Base-by-base conservation (phyloP, 2,329 filamentous ascomycete genomes). In the Aureobasidium namibiae region DNA sequence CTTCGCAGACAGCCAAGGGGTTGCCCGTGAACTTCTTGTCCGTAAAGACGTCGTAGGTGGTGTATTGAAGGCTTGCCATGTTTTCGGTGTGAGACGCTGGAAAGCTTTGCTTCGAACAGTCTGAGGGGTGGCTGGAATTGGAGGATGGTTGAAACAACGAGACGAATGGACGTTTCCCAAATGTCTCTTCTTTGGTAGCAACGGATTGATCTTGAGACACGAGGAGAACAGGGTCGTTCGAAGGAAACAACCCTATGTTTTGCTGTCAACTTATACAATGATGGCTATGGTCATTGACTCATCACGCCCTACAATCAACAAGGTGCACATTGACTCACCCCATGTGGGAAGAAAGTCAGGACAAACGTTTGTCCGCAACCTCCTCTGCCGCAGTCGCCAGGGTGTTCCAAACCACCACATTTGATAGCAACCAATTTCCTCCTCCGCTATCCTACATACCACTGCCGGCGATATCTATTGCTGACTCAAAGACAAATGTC, bases 1-100 rank as follows among this genome's bases (percentile, higher is more conserved):
- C 69, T 41, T 74, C 72, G 61, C 83, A 75, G n/a, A 84, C 74
- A n/a, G 76, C 81, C 1, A 84, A 72, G 2, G 78, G 81, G 62
- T 84, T 83, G 44, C 81, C 81, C 34, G 66, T 63, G 65, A 76
- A 81, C 44, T 69, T 72, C n/a, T 70, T 72, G 3, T 69, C 64
- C 4, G 78, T 80, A 68, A 81, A 82, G 58, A 81, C 79, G 62
- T 77, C 70, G 33, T 77, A 63, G 8, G 74, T 77, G 7, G 67
- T 65, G 61, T 70, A 75, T 14, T 69, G 34, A 24, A 62, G 21
- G 34, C 41, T 50, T 49, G 56, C 56, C 56, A 49, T 59, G 6
- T 46, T 54, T n/a, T n/a, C n/a, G n/a, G n/a, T n/a, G n/a, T n/a
- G n/a, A n/a, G n/a, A n/a, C n/a, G n/a, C n/a, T n/a, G n/a, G n/a